A percentile compares a stretch with the other conserved stretches of the same genome.
Conservation (phyloP, 1,284 basidiomycete species). For the Puccinia coronata region DNA sequence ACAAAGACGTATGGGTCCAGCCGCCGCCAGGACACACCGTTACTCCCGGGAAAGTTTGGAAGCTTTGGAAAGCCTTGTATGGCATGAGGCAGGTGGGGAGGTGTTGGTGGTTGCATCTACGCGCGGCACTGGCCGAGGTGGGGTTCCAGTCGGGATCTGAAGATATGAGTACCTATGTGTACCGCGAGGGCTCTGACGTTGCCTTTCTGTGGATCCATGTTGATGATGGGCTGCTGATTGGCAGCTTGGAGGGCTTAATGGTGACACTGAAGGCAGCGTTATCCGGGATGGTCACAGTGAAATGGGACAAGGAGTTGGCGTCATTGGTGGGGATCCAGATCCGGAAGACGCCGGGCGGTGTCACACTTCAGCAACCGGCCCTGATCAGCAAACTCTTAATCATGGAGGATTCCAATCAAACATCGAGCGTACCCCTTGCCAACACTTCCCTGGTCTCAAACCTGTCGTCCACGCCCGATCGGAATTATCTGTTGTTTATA, state of each 20-base stretch:
- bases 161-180: conserved; percentile 3
- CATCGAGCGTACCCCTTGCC: not conserved
- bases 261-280: not conserved
- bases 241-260: not conserved
- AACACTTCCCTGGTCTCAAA: not conserved
- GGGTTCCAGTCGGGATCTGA: not conserved
- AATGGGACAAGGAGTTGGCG: not conserved
- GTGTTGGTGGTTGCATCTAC: not conserved
- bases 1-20: conserved; percentile 10
- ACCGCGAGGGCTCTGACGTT: no score
- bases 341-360: not conserved
- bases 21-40: not conserved
- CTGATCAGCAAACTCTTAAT: not conserved
- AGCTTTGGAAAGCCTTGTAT: no score
- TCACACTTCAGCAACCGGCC: not conserved
- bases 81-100: not conserved
- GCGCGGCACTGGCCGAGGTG: not conserved
- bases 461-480: not conserved
- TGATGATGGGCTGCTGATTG: not conserved
- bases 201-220: not conserved
- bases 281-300: no score
- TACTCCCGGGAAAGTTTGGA: not conserved
- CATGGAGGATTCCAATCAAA: not conserved
- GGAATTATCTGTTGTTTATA: not conserved
- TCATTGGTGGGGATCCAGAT: not conserved